Base-by-base conservation (phyloP, 345 rosid genomes). In the Capsella bursapastoris region DNA sequence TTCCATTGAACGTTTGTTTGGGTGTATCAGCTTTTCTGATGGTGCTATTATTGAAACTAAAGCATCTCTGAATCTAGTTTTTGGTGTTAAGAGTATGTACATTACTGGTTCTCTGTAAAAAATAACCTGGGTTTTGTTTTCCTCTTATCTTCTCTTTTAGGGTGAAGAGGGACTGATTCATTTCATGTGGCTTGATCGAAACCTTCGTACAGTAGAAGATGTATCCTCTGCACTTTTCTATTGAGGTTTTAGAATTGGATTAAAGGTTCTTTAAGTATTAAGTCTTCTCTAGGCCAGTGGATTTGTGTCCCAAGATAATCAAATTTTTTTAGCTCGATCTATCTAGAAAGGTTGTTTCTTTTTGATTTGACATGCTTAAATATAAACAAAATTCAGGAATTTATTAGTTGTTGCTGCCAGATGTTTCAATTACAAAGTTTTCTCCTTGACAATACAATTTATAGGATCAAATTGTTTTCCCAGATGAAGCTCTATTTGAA, bases 101-200 rank as follows among this genome's bases (percentile, higher is more conserved):
- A 7, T 55, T 65, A 32, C 14, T 44, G 31, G 32, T 28, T 75
- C 45, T 75, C 69, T 69, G 35, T 40, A 10, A 15, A 53, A 25
- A 8, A 8, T 22, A 32, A 52, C 25, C 50, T 61, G n/a, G 34
- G 53, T 49, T 9, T 52, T 11, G 45, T 8, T 28, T 37, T 27
- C 15, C 45, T 51, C 32, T 9, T 15, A 27, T 64, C 22, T 29
- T 60, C 8, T 61, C 4, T 79, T 28, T 49, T 73, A 89, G 97
- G 97, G 97, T 34, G 93, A 92, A 25, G 97, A 95, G 82, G 97
- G 99, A 6, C 82, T 92, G 72, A 67, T 84, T 63, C 99, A 95
- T 81, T 90, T 92, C 83, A 96, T 85, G 86, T 95, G 99, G 99
- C 85, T 92, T 73, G 99, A 91, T 84, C 92, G 97, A 50, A 22